phyloP scores from a whole-genome alignment of 1,139 yeast species.

The Yamadazyma dendronema region DNA sequence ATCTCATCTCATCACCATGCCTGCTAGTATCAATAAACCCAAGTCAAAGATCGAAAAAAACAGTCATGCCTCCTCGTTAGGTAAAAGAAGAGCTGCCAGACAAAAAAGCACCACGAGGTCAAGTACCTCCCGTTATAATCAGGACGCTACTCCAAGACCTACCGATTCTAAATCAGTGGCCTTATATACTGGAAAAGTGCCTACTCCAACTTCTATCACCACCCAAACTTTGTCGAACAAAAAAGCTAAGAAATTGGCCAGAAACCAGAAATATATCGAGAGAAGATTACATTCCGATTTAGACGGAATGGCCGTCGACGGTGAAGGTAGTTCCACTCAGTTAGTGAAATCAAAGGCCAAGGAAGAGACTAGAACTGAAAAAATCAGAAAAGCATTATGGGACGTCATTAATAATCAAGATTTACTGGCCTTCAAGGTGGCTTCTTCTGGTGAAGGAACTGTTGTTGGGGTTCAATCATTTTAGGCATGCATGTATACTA shows the following conservation, averaged over 20 bases:
- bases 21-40: conserved; percentile 78
- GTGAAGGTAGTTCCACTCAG: conserved; percentile 23
- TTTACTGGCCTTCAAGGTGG: conserved; percentile 40
- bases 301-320: conserved; percentile 53
- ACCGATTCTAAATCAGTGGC: conserved; percentile 64
- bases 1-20: conserved; percentile 42
- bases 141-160: conserved; percentile 37
- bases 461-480: conserved; percentile 73
- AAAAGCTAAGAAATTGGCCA: conserved; percentile 75
- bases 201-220: conserved; percentile 37
- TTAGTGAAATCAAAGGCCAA: conserved; percentile 19
- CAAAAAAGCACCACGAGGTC: conserved; percentile 45
- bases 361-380: conserved; percentile 22
- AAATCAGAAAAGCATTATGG: conserved; percentile 68
- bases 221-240: conserved; percentile 75
- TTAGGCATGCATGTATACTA: conserved; percentile 14
- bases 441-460: conserved; percentile 68
- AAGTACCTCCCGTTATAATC: conserved; percentile 44
- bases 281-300: conserved; percentile 53
- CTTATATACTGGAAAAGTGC: conserved; percentile 48
- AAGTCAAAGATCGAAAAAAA: conserved; percentile 58
- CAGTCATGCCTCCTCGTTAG: conserved; percentile 52
- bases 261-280: conserved; percentile 70
- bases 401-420: conserved; percentile 57
- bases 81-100: conserved; percentile 58